Conservation (phyloP, 768 basidiomycete species). For the Coprinopsis cinerea region DNA sequence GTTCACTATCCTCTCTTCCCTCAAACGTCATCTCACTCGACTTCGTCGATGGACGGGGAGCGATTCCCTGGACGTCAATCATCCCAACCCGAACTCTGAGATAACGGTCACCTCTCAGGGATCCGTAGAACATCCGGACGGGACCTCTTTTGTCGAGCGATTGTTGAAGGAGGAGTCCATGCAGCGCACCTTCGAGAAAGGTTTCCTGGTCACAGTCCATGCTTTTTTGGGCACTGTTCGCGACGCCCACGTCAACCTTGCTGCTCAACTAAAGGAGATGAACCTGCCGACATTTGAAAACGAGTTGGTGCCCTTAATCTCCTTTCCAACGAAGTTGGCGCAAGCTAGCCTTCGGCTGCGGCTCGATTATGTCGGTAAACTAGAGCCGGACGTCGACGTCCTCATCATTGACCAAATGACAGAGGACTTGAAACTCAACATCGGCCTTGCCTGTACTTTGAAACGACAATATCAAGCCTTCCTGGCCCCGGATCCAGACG, state of each 20-base stretch:
- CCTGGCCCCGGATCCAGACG: conserved; percentile 76
- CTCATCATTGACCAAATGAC: conserved; percentile 92
- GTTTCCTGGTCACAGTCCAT: conserved; percentile 82
- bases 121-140: conserved; percentile 48
- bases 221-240: conserved; percentile 81
- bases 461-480: conserved; percentile 95
- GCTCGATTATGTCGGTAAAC: conserved; percentile 81
- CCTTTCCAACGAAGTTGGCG: conserved; percentile 94
- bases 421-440: conserved; percentile 85
- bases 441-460: conserved; percentile 90
- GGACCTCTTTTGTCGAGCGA: conserved; percentile 88
- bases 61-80: conserved; percentile 83
- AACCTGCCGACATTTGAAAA: conserved; percentile 87
- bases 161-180: conserved; percentile 95
- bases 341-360: conserved; percentile 88
- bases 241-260: conserved; percentile 78
- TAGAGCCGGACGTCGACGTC: conserved; percentile 82
- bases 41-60: conserved; percentile 93
- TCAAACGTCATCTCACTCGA: conserved; percentile 75
- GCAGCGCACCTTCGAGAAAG: conserved; percentile 89
- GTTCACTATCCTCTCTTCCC: conserved; percentile 80
- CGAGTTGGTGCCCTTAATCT: conserved; percentile 85
- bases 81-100: conserved; percentile 67
- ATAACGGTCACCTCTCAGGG: conserved; percentile 29
- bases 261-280: conserved; percentile 74